phyloP scores from a whole-genome alignment of 345 rosid species.

The Rhizophora mangle region DNA sequence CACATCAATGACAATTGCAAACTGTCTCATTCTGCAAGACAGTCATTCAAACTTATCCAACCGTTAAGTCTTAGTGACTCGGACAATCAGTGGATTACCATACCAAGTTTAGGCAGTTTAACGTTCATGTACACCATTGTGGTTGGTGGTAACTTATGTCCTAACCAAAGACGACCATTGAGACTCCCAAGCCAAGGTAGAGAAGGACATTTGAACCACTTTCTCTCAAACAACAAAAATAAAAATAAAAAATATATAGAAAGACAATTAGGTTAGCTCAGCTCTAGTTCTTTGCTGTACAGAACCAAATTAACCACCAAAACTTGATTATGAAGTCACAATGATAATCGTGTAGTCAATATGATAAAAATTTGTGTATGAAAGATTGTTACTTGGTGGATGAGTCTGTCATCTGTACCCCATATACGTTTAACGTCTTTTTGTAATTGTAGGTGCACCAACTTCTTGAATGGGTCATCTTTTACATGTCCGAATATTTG shows the following conservation, averaged over 20 bases:
- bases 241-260: background rate
- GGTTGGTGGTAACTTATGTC: constrained; percentile 19
- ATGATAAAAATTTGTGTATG: background rate
- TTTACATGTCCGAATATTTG: too few relatives aligned
- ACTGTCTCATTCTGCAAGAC: background rate
- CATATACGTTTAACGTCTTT: background rate
- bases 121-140: constrained; percentile 22
- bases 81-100: constrained; percentile 8
- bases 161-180: constrained; percentile 5
- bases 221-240: constrained; percentile 16
- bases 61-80: constrained; percentile 15
- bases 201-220: constrained; percentile 36
- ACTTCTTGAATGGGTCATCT: background rate
- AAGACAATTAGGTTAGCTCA: constrained; percentile 2
- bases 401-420: background rate
- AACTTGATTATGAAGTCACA: constrained; percentile 14
- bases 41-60: background rate
- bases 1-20: too few relatives aligned
- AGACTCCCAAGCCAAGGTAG: constrained; percentile 12
- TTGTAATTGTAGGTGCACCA: constrained; percentile 37
- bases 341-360: background rate
- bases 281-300: constrained; percentile 4
- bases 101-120: background rate
- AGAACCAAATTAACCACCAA: constrained; percentile 1
- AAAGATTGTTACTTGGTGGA: constrained; percentile 4